phyloP scores from a whole-genome alignment of 2,329 filamentous ascomycete genomes.

The Sporothrix humicola region DNA sequence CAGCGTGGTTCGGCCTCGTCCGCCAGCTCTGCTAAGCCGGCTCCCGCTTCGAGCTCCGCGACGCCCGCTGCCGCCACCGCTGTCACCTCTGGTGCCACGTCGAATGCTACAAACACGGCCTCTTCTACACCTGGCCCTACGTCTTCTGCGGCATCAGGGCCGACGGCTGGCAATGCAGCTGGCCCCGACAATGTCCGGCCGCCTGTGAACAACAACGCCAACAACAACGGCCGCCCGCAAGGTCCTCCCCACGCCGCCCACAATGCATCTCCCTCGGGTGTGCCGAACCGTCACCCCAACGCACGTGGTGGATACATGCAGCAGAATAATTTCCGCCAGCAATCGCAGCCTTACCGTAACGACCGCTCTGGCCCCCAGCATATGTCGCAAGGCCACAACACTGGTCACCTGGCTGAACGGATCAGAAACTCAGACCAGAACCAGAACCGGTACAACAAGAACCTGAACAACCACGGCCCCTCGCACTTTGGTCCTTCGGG shows the following conservation, averaged over 20 bases:
- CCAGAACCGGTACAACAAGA: constrained; percentile 45
- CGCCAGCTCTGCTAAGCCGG: constrained; percentile 1
- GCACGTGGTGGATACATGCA: constrained; percentile 57
- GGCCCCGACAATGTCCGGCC: constrained; percentile 12
- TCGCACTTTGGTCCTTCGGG: constrained; percentile 59
- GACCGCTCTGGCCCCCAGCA: constrained; percentile 54
- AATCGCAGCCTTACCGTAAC: constrained; percentile 55
- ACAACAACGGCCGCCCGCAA: constrained; percentile 29
- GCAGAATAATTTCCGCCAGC: constrained; percentile 53
- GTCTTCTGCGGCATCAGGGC: neutral
- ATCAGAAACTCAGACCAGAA: constrained; percentile 58
- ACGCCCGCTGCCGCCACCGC: neutral
- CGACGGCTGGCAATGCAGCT: constrained; percentile 39
- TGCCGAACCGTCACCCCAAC: constrained; percentile 53
- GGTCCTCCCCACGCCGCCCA: constrained; percentile 37
- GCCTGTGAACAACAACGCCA: neutral
- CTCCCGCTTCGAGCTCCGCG: neutral
- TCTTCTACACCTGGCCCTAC: neutral
- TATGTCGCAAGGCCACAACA: constrained; percentile 49
- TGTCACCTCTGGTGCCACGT: constrained; percentile 28
- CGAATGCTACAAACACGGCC: constrained; percentile 9
- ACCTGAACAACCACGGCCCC: constrained; percentile 43
- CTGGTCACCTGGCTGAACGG: constrained; percentile 56
- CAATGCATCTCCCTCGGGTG: constrained; percentile 42
- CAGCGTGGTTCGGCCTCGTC: constrained; percentile 51